Percentiles rank a stretch among this genome's conserved stretches.
Evolutionary conservation across 1,284 basidiomycete genomes (phyloP).

Genomic region (Porphyrellus sp.): DNA sequence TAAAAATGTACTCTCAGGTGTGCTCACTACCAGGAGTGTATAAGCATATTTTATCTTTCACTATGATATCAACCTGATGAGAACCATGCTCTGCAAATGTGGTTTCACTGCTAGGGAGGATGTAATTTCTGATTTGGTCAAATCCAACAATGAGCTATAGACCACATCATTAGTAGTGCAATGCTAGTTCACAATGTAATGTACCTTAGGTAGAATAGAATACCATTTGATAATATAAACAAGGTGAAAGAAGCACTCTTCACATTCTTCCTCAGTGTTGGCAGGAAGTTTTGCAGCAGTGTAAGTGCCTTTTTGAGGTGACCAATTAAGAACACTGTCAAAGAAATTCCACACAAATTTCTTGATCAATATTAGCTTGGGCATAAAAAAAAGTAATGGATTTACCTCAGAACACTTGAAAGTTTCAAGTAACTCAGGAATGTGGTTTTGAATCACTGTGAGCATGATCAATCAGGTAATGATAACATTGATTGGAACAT

Average conservation of each 20-base stretch:
- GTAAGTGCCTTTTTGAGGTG: not conserved
- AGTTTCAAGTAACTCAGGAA: not conserved
- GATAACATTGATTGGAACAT: slow-evolving; percentile 14
- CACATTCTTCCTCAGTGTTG: not conserved
- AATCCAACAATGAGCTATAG: slow-evolving; percentile 22
- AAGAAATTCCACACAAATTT: not conserved
- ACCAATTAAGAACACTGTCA: not conserved
- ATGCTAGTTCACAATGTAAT: too few species aligned
- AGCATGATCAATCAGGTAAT: slow-evolving; percentile 8
- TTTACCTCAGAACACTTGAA: not conserved
- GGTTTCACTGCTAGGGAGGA: slow-evolving; percentile 18
- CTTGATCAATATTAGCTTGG: not conserved
- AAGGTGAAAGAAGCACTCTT: not conserved
- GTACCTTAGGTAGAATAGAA: too few species aligned
- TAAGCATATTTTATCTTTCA: slow-evolving; percentile 32
- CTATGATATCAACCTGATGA: slow-evolving; percentile 29
- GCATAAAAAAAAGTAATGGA: too few species aligned
- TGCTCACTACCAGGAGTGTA: slow-evolving; percentile 29
- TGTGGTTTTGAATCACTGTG: not conserved
- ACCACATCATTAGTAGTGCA: too few species aligned
- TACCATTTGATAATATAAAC: too few species aligned
- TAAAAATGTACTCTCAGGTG: slow-evolving; percentile 26
- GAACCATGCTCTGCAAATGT: slow-evolving; percentile 25
- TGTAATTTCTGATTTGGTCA: slow-evolving; percentile 25
- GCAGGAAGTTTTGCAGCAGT: not conserved